Conservation (phyloP, 176 grass and related monocot genomes). For the Panicum miliaceum region DNA sequence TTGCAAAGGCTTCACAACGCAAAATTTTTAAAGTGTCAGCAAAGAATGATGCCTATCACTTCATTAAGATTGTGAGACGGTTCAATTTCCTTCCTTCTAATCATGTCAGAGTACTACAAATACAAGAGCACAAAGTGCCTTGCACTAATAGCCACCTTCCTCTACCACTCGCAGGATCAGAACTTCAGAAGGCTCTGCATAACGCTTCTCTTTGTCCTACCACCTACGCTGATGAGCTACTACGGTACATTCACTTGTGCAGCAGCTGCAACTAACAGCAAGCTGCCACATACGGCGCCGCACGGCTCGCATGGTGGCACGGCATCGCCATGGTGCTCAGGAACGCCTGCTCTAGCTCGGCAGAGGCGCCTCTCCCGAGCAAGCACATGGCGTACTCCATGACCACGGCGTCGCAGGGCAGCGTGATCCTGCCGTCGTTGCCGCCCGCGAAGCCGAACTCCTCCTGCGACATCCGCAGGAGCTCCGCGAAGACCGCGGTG, state of each 20-base stretch:
- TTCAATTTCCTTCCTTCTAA: neutral
- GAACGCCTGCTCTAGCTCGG: constrained; percentile 18
- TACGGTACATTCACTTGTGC: neutral
- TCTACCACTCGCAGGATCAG: neutral
- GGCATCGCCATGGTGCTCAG: neutral
- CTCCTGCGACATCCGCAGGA: constrained; percentile 37
- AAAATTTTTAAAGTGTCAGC: neutral
- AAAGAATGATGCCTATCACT: neutral
- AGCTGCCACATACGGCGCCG: neutral
- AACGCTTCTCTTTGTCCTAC: neutral
- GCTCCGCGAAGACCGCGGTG: constrained; percentile 24
- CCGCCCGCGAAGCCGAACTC: constrained; percentile 8
- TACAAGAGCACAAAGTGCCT: neutral
- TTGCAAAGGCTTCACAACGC: neutral
- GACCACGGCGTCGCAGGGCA: constrained; percentile 22
- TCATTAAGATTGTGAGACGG: constrained; percentile 4
- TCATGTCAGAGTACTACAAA: constrained; percentile 16
- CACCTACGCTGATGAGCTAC: neutral
- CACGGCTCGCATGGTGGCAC: neutral
- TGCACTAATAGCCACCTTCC: neutral
- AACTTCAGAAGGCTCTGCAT: neutral
- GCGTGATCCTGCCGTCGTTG: neutral
- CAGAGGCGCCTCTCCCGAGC: constrained; percentile 16
- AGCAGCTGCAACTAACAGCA: neutral
- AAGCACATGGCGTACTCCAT: constrained; percentile 34